Evolutionary conservation across 352 stramenopile genomes (phyloP), one percentile per base, ranked within the genome.

Genomic region (Pythium scleroteichum): DNA sequence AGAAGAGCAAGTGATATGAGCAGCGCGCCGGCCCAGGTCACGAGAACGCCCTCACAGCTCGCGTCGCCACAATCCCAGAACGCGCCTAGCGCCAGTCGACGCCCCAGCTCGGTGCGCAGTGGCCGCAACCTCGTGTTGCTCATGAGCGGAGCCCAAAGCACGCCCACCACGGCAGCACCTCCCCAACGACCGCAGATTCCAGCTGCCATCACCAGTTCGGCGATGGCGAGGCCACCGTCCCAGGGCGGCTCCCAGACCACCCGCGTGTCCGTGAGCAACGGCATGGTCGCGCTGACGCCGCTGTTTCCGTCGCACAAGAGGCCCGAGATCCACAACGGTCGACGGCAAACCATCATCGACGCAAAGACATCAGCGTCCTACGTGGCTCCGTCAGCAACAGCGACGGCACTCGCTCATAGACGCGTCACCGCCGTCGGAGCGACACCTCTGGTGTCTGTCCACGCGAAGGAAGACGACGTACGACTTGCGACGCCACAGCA

Each of bases 71-170:
- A 40, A 14, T 22, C 41, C 27, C 53, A 60, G 0, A 20, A 14
- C 23, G 2, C 19, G 7, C n/a, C 29, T 5, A 32, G 14, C 20
- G 29, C 53, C 7, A 41, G 48, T 14, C 68, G 75, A 6, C 71
- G 78, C 13, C 76, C 78, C 5, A 76, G 65, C 16, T 85, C 76
- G 0, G 72, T 85, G 1, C 72, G 76, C 24, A 66, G 76, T n/a
- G 76, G 78, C 13, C 68, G 76, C 10, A 78, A 84, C 38, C 58
- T 88, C 1, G 76, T 88, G 24, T 50, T 54, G 48, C 63, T 52
- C 45, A 67, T 51, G 32, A 67, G 57, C 23, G 46, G 53, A 20
- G 33, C 26, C 1, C 44, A 46, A 0, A 23, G 23, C 2, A 35
- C 29, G 10, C 29, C 29, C 29, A 35, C 29, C 38, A 47, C 2